phyloP scores from a whole-genome alignment of 371 early-diverging fungal genomes.

The Synchytrium microbalum region DNA sequence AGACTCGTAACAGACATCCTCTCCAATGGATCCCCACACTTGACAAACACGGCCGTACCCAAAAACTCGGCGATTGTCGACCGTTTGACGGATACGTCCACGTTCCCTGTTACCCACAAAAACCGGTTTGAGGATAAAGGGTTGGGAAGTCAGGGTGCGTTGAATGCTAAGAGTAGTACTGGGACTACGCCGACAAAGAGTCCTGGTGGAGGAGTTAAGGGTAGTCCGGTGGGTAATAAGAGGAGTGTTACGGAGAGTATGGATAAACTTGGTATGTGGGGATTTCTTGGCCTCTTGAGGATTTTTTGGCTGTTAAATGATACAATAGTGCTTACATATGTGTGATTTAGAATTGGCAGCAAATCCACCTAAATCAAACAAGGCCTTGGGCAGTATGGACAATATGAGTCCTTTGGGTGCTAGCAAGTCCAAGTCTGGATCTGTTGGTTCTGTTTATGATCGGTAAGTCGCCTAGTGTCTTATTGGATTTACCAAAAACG shows the following conservation, averaged over 20 bases:
- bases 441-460: slow-evolving; percentile 1
- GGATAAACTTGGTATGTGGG: not conserved
- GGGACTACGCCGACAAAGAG: not conserved
- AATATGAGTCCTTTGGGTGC: not conserved
- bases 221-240: not conserved
- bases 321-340: not conserved
- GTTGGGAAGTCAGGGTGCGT: not conserved
- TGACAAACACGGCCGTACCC: slow-evolving; percentile 1
- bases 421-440: not conserved
- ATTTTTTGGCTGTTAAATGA: no score
- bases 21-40: slow-evolving; percentile 20
- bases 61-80: slow-evolving; percentile 1
- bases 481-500: not conserved
- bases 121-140: slow-evolving; percentile 37
- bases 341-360: not conserved
- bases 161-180: not conserved
- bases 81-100: slow-evolving; percentile 32
- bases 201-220: not conserved
- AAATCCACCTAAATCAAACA: slow-evolving; percentile 1
- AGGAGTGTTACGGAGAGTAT: not conserved
- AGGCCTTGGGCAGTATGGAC: not conserved
- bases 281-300: no score
- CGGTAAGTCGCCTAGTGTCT: not conserved
- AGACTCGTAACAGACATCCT: slow-evolving; percentile 17
- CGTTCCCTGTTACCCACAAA: slow-evolving; percentile 42